Evolutionary conservation across 495 filamentous ascomycete genomes (phyloP).

Genomic region (Delitschia confertaspora): DNA sequence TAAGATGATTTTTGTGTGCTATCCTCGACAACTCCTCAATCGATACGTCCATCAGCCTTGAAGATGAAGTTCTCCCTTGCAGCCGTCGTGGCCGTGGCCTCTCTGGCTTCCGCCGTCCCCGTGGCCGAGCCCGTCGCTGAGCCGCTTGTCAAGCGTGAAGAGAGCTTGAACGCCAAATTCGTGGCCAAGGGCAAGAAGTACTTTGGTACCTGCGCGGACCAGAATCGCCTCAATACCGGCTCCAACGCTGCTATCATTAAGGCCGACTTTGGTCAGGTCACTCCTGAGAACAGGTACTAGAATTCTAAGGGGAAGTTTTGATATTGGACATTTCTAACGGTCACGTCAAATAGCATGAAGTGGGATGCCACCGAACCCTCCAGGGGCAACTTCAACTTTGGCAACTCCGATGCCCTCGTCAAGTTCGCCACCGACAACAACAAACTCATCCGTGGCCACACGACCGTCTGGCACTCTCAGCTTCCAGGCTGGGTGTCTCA

Average conservation of each 20-base stretch:
- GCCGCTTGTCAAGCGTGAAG: conserved; percentile 14
- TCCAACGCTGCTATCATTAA: conserved; percentile 48
- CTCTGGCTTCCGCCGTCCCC: conserved; percentile 18
- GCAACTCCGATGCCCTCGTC: conserved; percentile 47
- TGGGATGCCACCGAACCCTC: conserved; percentile 46
- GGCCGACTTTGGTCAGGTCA: conserved; percentile 54
- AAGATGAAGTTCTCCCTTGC: conserved; percentile 20
- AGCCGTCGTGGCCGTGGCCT: conserved; percentile 9
- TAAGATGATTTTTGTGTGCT: too few relatives aligned
- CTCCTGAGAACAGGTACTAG: conserved; percentile 49
- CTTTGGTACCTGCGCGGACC: conserved; percentile 49
- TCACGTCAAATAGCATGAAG: conserved; percentile 44
- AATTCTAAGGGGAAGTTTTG: neutral
- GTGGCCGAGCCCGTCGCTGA: conserved; percentile 21
- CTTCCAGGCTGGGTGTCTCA: conserved; percentile 51
- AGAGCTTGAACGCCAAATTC: conserved; percentile 46
- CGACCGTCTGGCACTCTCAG: conserved; percentile 56
- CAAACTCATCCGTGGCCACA: conserved; percentile 55
- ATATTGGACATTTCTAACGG: neutral
- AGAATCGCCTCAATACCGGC: conserved; percentile 42
- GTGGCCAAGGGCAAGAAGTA: conserved; percentile 55
- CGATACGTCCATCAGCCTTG: neutral
- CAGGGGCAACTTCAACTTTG: conserved; percentile 44
- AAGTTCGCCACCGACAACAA: conserved; percentile 50
- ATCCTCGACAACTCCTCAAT: too few relatives aligned